A percentile compares a stretch with the other conserved stretches of the same genome.
Evolutionary conservation across 1,284 basidiomycete species (phyloP).

Genomic region (Ustilago trichophora): DNA sequence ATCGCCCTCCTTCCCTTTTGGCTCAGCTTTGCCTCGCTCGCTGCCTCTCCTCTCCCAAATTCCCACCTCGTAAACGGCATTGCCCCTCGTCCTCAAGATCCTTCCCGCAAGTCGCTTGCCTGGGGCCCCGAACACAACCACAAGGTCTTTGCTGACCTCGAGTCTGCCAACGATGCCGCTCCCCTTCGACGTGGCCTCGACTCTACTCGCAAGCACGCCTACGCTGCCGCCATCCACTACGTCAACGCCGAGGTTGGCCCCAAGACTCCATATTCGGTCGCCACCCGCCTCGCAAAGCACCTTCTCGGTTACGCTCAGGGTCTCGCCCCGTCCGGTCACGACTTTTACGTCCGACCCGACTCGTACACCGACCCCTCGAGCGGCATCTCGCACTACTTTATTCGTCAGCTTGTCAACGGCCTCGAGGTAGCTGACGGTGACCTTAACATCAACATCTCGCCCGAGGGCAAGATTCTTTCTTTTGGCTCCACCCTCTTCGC

Average conservation of each 20-base stretch:
- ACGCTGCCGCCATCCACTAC: conserved; percentile 36
- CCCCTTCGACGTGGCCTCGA: conserved; percentile 13
- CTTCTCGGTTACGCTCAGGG: conserved; percentile 34
- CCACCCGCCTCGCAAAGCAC: conserved; percentile 43
- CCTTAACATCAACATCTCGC: conserved; percentile 51
- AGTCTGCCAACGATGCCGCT: conserved; percentile 20
- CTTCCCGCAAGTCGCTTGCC: conserved; percentile 50
- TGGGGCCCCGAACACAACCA: conserved; percentile 51
- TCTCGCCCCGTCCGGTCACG: conserved; percentile 36
- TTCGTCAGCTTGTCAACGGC: conserved; percentile 55
- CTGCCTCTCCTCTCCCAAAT: conserved; percentile 10
- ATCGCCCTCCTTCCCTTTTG: conserved; percentile 47
- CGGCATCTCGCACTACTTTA: conserved; percentile 52
- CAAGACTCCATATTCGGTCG: conserved; percentile 42
- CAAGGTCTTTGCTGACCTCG: conserved; percentile 41
- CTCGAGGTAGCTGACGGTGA: conserved; percentile 53
- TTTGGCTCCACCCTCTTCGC: conserved; percentile 54
- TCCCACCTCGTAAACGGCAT: conserved; percentile 14
- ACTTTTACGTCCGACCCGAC: conserved; percentile 53
- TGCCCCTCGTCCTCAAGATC: conserved; percentile 29
- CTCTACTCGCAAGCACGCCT: conserved; percentile 36
- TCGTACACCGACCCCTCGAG: conserved; percentile 53
- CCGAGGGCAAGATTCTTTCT: conserved; percentile 49
- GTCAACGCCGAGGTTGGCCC: conserved; percentile 43
- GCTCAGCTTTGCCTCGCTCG: conserved; percentile 35